Conservation (phyloP, 176 grass and related monocot genomes). For the Oryza officinalis region DNA sequence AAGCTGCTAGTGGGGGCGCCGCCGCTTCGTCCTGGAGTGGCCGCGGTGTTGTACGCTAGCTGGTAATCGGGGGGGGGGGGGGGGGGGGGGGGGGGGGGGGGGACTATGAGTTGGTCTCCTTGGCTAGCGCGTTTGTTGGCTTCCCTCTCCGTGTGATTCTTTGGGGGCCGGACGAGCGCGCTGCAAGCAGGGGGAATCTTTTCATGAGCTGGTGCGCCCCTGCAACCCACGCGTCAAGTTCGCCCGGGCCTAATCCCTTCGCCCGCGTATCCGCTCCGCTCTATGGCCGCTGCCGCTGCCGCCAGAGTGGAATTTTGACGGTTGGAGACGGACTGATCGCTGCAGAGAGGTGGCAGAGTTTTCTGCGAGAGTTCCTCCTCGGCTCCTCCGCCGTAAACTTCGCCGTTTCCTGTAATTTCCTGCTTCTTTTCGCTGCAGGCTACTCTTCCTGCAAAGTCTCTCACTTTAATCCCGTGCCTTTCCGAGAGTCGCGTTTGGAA, state of each 20-base stretch:
- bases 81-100: neutral
- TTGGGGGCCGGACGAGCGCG: constrained; percentile 10
- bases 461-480: neutral
- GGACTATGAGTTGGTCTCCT: constrained; percentile 14
- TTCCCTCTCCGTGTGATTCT: constrained; percentile 29
- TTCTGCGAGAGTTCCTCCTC: constrained; percentile 33
- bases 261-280: constrained; percentile 2
- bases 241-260: neutral
- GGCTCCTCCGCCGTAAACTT: constrained; percentile 32
- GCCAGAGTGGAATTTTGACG: neutral
- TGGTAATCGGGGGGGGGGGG: neutral
- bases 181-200: neutral
- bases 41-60: neutral
- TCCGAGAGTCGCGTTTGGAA: neutral
- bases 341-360: constrained; percentile 17
- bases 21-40: neutral
- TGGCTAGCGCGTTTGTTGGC: constrained; percentile 39
- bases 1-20: neutral
- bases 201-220: neutral
- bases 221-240: constrained; percentile 50
- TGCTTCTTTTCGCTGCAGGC: constrained; percentile 22
- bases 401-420: constrained; percentile 15
- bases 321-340: constrained; percentile 35
- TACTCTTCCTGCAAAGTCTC: neutral
- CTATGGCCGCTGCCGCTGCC: neutral